phyloP scores from a whole-genome alignment of 345 rosid genomes.

The Eucalyptus camaldulensis region DNA sequence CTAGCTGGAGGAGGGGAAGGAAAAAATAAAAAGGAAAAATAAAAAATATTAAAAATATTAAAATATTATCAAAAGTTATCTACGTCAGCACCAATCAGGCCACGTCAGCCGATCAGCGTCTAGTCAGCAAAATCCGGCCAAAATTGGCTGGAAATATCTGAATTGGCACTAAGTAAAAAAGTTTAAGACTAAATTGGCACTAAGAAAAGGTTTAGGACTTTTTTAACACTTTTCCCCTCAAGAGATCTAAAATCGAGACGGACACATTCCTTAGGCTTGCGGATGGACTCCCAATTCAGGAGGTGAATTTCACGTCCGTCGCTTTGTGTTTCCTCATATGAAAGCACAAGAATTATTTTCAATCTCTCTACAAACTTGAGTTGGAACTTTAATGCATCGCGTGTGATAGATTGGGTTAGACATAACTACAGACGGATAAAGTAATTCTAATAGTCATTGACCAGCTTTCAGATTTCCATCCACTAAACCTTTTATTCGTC shows the following conservation, averaged over 20 bases:
- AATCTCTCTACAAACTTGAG: not conserved
- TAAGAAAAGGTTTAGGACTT: rapidly evolving
- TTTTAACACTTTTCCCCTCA: rapidly evolving
- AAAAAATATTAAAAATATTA: too few species aligned
- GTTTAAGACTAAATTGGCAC: rapidly evolving
- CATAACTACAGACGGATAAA: not conserved
- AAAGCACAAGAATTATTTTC: not conserved
- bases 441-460: not conserved
- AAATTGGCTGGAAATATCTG: rapidly evolving
- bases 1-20: too few species aligned
- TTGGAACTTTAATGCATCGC: not conserved
- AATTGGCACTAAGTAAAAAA: too few species aligned
- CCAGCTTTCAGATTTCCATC: not conserved
- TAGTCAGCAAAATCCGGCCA: rapidly evolving
- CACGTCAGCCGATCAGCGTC: rapidly evolving
- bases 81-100: rapidly evolving
- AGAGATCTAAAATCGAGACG: not conserved
- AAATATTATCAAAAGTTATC: too few species aligned
- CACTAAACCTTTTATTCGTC: not conserved
- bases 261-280: not conserved
- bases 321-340: not conserved
- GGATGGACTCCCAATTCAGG: not conserved
- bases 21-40: too few species aligned
- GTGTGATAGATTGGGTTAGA: not conserved
- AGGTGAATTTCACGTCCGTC: not conserved